These are phyloP conservation scores for Luffa acutangula DNA, from an alignment of 306 rosid genomes.

Conservation along the genomic window DNA sequence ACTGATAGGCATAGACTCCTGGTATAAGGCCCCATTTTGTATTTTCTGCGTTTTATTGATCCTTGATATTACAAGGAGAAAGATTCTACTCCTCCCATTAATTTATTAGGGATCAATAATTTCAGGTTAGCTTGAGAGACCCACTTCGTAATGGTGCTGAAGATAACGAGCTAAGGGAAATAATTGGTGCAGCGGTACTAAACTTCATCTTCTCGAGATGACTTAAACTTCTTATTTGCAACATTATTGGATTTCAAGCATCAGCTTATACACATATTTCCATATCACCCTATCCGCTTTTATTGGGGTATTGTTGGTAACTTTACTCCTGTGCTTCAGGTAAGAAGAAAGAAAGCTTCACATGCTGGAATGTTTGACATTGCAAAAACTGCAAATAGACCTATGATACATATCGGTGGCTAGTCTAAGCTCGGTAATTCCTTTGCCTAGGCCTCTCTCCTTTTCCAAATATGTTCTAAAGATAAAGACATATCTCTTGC, in stretches of 20 bases:
- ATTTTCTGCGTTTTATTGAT: not conserved
- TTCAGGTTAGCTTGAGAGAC: constrained; percentile 88
- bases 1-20: not conserved
- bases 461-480: not conserved
- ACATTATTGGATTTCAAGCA: not conserved
- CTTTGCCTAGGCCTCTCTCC: not conserved
- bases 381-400: constrained; percentile 87
- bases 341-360: constrained; percentile 87
- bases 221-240: not conserved
- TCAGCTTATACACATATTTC: not conserved
- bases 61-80: not conserved
- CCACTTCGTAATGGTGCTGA: constrained; percentile 69
- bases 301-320: not conserved
- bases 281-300: not conserved
- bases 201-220: constrained; percentile 1
- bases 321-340: constrained; percentile 31
- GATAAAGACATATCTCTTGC: not conserved
- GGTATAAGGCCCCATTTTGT: not conserved
- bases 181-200: constrained; percentile 79
- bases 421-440: constrained; percentile 41
- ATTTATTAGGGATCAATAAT: not conserved
- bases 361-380: constrained; percentile 95
- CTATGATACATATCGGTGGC: constrained; percentile 97
- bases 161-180: constrained; percentile 56
- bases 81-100: not conserved